Conservation (phyloP, 306 rosid genomes). For the Mucuna pruriens region DNA sequence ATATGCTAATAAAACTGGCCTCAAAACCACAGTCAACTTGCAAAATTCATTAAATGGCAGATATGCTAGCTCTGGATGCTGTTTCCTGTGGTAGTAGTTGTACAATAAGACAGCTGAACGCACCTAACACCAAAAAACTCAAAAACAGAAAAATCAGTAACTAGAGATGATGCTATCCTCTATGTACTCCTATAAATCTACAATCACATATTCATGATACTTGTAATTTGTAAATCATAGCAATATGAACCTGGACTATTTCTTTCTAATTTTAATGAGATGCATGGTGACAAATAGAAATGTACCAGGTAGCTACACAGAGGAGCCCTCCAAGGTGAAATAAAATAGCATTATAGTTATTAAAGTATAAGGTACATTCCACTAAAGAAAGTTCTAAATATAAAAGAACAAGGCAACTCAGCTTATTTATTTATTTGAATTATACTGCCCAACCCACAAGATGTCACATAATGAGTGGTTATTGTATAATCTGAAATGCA, state of each 20-base stretch:
- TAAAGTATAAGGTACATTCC: not conserved
- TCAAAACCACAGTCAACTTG: constrained; percentile 66
- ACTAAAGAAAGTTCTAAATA: not conserved
- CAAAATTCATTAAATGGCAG: constrained; percentile 70
- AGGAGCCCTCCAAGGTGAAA: not conserved
- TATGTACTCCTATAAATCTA: constrained; percentile 7
- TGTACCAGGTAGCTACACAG: not conserved
- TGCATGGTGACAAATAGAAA: not conserved
- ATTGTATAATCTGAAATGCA: not conserved
- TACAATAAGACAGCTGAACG: constrained; percentile 75
- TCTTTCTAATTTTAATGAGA: constrained; percentile 3
- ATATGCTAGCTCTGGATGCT: constrained; percentile 56
- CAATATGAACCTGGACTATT: not conserved
- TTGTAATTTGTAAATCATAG: not conserved
- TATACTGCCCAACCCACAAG: not conserved
- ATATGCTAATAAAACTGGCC: constrained; percentile 64
- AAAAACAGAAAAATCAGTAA: constrained; percentile 43
- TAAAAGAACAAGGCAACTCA: not conserved
- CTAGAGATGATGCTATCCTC: constrained; percentile 10
- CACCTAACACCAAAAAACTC: constrained; percentile 59
- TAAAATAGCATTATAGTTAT: not conserved
- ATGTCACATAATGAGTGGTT: not conserved
- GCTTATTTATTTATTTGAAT: constrained; percentile 9
- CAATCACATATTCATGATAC: not conserved
- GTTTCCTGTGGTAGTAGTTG: constrained; percentile 82